Evolutionary conservation across 345 rosid genomes (phyloP).

Genomic region (Linum tenue): DNA sequence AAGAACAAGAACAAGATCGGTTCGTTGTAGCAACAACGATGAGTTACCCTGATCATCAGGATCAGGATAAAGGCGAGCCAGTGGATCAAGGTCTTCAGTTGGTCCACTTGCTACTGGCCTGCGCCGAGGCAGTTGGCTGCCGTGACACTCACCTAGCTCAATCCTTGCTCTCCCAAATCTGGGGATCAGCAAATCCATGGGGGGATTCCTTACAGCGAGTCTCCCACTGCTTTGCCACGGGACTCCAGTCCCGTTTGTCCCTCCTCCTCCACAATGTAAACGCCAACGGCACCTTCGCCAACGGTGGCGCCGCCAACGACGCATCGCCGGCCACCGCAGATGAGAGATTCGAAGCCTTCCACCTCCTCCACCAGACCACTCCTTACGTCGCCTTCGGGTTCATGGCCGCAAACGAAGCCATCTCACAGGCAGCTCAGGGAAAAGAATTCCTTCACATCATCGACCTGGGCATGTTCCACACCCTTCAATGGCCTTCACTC

Average conservation of each 20-base stretch:
- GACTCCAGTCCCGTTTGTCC: slow-evolving; percentile 41
- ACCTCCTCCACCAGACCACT: slow-evolving; percentile 43
- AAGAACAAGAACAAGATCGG: too few species aligned
- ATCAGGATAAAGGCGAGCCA: slow-evolving; percentile 16
- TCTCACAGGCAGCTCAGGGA: slow-evolving; percentile 41
- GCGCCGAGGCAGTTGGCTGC: slow-evolving; percentile 65
- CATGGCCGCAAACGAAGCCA: slow-evolving; percentile 60
- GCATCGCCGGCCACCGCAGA: slow-evolving; percentile 21
- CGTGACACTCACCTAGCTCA: slow-evolving; percentile 41
- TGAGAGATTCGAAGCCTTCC: slow-evolving; percentile 54
- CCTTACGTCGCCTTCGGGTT: slow-evolving; percentile 55
- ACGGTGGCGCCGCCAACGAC: slow-evolving; percentile 17
- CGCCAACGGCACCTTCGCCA: slow-evolving; percentile 30
- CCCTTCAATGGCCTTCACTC: slow-evolving; percentile 54
- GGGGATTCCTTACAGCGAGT: slow-evolving; percentile 59
- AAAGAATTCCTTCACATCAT: slow-evolving; percentile 35
- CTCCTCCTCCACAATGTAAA: slow-evolving; percentile 35
- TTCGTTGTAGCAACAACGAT: slow-evolving; percentile 10
- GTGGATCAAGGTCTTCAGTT: slow-evolving; percentile 58
- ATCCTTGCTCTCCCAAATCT: slow-evolving; percentile 38
- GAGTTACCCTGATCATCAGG: not conserved
- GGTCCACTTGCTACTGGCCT: slow-evolving; percentile 49
- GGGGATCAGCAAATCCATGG: slow-evolving; percentile 30
- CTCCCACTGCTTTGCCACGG: slow-evolving; percentile 44
- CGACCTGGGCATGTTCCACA: slow-evolving; percentile 47